Base-by-base conservation (phyloP, 148 eudicot genomes). In the Cornus suecica region DNA sequence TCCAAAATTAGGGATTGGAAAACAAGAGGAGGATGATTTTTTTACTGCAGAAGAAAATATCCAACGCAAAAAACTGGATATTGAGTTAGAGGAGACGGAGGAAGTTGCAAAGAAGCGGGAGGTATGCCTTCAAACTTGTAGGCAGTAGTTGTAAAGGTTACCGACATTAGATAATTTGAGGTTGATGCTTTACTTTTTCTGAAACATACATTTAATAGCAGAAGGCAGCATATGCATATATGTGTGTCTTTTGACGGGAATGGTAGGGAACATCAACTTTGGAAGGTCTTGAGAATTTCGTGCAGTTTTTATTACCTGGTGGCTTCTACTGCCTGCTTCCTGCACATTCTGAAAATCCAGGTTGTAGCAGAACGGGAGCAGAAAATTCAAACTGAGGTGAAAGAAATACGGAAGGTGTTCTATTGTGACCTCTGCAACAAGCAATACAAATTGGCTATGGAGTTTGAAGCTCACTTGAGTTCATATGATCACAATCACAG, bases 221-320 rank as follows among this genome's bases (percentile, higher is more conserved):
- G 91, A 92, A 94, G 95, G 90, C 94, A 88, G 93, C 92, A 94
- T 87, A 89, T 94, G 80, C 91, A 81, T 88, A 83, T 94, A 94
- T 94, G 95, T 80, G 72, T 90, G 93, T 85, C 94, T 94, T 91
- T 90, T 90, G 93, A 92, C 80, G 92, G 90, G 89, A 91, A 83
- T 91, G 92, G 86, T 92, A 89, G 94, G 84, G 85, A 86, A 85
- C 91, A 86, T 86, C 94, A 89, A 87, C 89, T 92, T 89, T 90
- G 86, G 98, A 91, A 88, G 95, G 82, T 90, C 86, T 90, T 91
- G 97, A 91, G 94, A 93, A 91, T 91, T 94, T 90, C 93, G 81
- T 92, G 93, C 97, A 89, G 92, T 92, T 95, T 94, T 90, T 95
- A 92, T 95, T 95, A 87, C 94, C 97, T 88, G 99, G 97, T 91